A percentile compares a stretch with the other conserved stretches of the same genome.
phyloP scores from a whole-genome alignment of 345 rosid genomes.

The Draba incana region DNA sequence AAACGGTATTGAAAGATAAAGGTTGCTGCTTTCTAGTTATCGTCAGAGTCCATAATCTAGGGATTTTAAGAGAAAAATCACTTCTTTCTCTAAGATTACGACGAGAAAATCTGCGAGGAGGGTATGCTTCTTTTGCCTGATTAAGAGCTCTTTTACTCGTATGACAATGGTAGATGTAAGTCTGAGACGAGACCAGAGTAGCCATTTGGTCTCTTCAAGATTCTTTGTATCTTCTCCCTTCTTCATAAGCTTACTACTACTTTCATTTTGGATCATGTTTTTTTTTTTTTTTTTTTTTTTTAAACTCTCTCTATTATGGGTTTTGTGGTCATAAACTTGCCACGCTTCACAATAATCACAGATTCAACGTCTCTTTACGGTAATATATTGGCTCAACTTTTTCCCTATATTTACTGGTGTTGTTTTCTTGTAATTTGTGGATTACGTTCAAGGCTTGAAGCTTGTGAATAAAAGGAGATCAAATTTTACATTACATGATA shows the following conservation, averaged over 20 bases:
- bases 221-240: too few relatives aligned
- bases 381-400: too few relatives aligned
- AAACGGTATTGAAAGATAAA: constrained; percentile 37
- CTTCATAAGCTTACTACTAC: too few relatives aligned
- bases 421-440: neutral
- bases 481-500: neutral
- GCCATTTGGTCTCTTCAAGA: constrained; percentile 44
- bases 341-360: constrained; percentile 40
- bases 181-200: constrained; percentile 46
- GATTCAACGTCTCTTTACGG: constrained; percentile 1
- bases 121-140: constrained; percentile 17
- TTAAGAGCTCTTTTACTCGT: constrained; percentile 17
- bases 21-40: constrained; percentile 22
- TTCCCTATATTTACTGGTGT: neutral
- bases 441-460: neutral
- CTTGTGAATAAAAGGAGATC: neutral
- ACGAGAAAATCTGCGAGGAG: constrained; percentile 30
- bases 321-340: constrained; percentile 46
- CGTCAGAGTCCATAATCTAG: constrained; percentile 15
- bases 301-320: neutral
- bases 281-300: too few relatives aligned
- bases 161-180: constrained; percentile 38
- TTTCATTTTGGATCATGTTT: constrained; percentile 24
- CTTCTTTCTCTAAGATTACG: constrained; percentile 27
- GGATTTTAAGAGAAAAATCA: constrained; percentile 9